phyloP scores from a whole-genome alignment of 2,329 filamentous ascomycete species.

The Xylariaceae sp. region DNA sequence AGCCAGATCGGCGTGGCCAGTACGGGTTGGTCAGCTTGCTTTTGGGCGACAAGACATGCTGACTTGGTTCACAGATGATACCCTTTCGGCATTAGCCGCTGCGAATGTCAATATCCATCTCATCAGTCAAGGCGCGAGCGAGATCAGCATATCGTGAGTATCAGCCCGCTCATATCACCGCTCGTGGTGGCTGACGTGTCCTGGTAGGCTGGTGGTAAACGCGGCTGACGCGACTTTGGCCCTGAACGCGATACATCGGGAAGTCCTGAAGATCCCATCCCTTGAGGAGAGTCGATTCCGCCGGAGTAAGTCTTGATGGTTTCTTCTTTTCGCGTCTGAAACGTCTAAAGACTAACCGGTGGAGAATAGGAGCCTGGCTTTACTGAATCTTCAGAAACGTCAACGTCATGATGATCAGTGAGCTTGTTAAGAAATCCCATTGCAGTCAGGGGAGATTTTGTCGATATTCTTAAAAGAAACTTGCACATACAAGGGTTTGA shows the following conservation, averaged over 20 bases:
- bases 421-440: too few species aligned
- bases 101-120: slow-evolving; percentile 27
- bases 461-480: too few species aligned
- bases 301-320: slow-evolving; percentile 15
- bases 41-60: slow-evolving; percentile 1
- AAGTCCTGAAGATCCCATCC: slow-evolving; percentile 28
- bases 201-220: slow-evolving; percentile 22
- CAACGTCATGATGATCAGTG: too few species aligned
- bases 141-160: slow-evolving; percentile 28
- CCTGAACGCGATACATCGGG: slow-evolving; percentile 28
- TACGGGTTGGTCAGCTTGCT: slow-evolving; percentile 14
- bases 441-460: too few species aligned
- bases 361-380: slow-evolving; percentile 24
- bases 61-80: slow-evolving; percentile 21
- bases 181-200: slow-evolving; percentile 1
- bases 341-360: slow-evolving; percentile 1
- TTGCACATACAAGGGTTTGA: too few species aligned
- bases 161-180: not conserved
- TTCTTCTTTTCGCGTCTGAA: not conserved
- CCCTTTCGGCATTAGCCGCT: slow-evolving; percentile 24
- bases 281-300: slow-evolving; percentile 24
- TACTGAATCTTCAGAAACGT: too few species aligned
- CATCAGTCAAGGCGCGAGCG: slow-evolving; percentile 28
- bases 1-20: slow-evolving; percentile 28
- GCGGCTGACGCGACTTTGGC: slow-evolving; percentile 25